These are phyloP conservation scores for Gamsiella multidivaricata DNA, from an alignment of 192 early-diverging fungal genomes.

Conservation along the genomic window DNA sequence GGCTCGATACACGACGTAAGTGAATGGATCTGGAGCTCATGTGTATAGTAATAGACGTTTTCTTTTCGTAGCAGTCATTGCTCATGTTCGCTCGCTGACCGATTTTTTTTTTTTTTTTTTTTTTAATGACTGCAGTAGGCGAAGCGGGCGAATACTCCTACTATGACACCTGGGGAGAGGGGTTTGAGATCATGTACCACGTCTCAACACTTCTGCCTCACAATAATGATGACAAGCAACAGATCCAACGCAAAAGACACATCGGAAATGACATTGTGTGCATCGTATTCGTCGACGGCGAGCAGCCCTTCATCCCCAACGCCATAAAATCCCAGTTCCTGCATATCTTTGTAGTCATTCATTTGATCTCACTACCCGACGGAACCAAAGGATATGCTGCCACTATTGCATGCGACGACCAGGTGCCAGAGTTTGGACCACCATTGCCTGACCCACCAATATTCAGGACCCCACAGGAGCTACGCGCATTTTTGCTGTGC, in stretches of 20 bases:
- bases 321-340: slow-evolving; percentile 69
- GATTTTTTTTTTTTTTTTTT: not conserved
- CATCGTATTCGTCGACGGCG: slow-evolving; percentile 66
- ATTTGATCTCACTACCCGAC: slow-evolving; percentile 15
- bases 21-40: not conserved
- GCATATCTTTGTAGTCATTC: slow-evolving; percentile 68
- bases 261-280: slow-evolving; percentile 76
- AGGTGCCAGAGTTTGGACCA: slow-evolving; percentile 66
- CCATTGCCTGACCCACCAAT: slow-evolving; percentile 57
- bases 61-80: too few relatives aligned
- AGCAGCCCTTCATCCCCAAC: slow-evolving; percentile 63
- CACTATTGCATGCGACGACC: slow-evolving; percentile 53
- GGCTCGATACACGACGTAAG: slow-evolving; percentile 77
- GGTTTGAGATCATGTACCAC: slow-evolving; percentile 80
- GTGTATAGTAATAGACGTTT: not conserved
- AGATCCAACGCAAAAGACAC: slow-evolving; percentile 72
- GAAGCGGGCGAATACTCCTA: slow-evolving; percentile 76
- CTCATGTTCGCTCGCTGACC: not conserved
- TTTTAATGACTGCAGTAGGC: slow-evolving; percentile 56
- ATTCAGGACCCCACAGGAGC: slow-evolving; percentile 51
- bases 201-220: slow-evolving; percentile 79
- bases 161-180: slow-evolving; percentile 78
- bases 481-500: slow-evolving; percentile 54
- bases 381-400: slow-evolving; percentile 34
- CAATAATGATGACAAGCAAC: slow-evolving; percentile 73